Conservation (phyloP, 176 grass and related monocot genomes). For the Lolium rigidum region DNA sequence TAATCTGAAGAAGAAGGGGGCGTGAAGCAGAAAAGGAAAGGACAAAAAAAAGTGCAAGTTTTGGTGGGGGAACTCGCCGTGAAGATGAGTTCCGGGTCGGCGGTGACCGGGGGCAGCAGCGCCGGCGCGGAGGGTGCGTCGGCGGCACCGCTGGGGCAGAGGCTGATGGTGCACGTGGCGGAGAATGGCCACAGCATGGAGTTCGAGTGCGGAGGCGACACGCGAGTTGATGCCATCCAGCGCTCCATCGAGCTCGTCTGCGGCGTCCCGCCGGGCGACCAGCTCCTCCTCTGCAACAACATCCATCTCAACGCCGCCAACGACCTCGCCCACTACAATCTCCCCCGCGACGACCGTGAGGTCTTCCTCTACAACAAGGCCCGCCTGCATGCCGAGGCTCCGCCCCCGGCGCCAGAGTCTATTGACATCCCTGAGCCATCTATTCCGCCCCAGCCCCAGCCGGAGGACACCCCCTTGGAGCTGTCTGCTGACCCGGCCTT, state of each 20-base stretch:
- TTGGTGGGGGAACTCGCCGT: slow-evolving; percentile 9
- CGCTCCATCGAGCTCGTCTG: slow-evolving; percentile 67
- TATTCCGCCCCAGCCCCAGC: slow-evolving; percentile 55
- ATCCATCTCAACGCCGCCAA: slow-evolving; percentile 67
- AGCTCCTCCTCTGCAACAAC: slow-evolving; percentile 85
- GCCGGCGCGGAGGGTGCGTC: slow-evolving; percentile 40
- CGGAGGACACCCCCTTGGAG: slow-evolving; percentile 51
- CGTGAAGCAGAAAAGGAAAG: slow-evolving; percentile 16
- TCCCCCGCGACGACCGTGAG: slow-evolving; percentile 82
- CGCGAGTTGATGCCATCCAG: slow-evolving; percentile 70
- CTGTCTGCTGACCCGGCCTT: slow-evolving; percentile 72
- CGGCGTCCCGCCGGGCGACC: slow-evolving; percentile 59
- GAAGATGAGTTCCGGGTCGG: slow-evolving; percentile 91
- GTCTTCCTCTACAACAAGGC: slow-evolving; percentile 97
- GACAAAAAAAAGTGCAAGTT: not conserved
- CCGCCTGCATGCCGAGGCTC: slow-evolving; percentile 58
- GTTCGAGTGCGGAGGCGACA: slow-evolving; percentile 79
- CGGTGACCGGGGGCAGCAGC: slow-evolving; percentile 64
- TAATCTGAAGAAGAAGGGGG: slow-evolving; percentile 32
- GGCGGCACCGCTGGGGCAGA: slow-evolving; percentile 62
- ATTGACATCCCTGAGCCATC: slow-evolving; percentile 61
- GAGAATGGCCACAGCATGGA: slow-evolving; percentile 96
- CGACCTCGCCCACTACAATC: slow-evolving; percentile 77
- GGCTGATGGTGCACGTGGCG: slow-evolving; percentile 81
- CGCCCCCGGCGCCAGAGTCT: slow-evolving; percentile 56